Base-by-base conservation (phyloP, 2,329 filamentous ascomycete species). In the Hypoxylon sp. region DNA sequence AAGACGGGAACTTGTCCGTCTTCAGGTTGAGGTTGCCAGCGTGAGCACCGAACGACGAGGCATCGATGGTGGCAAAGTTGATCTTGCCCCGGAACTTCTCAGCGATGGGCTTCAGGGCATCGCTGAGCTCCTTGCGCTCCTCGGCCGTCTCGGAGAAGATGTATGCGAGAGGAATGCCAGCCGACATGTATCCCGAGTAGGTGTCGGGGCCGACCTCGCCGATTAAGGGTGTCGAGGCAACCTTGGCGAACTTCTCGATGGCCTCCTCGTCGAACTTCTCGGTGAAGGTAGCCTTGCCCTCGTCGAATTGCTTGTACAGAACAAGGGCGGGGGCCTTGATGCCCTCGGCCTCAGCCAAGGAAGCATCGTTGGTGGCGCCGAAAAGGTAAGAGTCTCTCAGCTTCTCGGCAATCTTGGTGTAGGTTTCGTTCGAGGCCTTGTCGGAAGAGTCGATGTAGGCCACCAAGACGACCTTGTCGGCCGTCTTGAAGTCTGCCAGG, bases 61-160 rank as follows among this genome's bases (percentile, higher is more conserved):
- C 93, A 74, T 99, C 95, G 71, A 99, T 98, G 72, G 92, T 97
- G 66, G 93, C 95, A 76, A 99, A 96, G 89, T 96, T 98, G 82
- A 99, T 86, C 76, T 87, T 88, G 78, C 95, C 94, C 81, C 93
- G 94, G 84, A 92, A 87, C 82, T 94, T 90, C 82, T 96, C 85
- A 60, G 95, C 95, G 67, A 99, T 78, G 66, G 91, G 83, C 84
- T 92, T 96, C 72, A 99, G 83, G 63, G 86, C 81, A 65, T 89
- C 85, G 68, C 88, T 82, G 67, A 97, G 87, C 72, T 87, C 81
- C 73, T 89, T 85, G 70, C 95, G 93, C 85, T 97, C 92, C 80
- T 98, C 94, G 23, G 85, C 75, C 41, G 90, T 93, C 81, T 97
- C 93, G 65, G 94, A 88, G 79, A 99, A 98, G 80, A 99, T 96